A percentile compares a stretch with the other conserved stretches of the same genome.
These are phyloP conservation scores for Diaporthe citri DNA, from an alignment of 2,329 filamentous ascomycete species.

Conservation along the genomic window DNA sequence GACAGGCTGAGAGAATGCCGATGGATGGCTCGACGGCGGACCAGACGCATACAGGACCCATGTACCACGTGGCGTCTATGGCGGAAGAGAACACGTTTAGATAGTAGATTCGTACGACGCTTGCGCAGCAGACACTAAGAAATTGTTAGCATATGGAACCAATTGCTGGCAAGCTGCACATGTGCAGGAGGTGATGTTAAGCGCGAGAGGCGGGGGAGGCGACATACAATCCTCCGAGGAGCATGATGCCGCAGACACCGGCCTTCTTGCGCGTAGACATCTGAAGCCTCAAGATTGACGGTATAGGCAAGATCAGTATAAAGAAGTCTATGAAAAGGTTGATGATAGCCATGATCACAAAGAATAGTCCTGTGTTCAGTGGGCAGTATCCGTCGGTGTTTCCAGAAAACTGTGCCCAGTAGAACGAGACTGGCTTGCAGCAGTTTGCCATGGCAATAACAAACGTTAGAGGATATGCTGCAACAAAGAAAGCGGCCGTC, in stretches of 20 bases:
- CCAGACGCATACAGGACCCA: conserved; percentile 37
- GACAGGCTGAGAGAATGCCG: conserved; percentile 28
- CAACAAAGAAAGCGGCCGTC: conserved; percentile 19
- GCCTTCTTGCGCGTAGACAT: conserved; percentile 38
- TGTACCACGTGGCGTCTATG: conserved; percentile 36
- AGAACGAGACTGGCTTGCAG: conserved; percentile 38
- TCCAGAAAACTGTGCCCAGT: conserved; percentile 40
- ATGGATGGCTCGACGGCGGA: conserved; percentile 15
- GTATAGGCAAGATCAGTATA: conserved; percentile 36
- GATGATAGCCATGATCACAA: conserved; percentile 4
- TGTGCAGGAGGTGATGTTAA: no score
- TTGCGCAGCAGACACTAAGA: neutral
- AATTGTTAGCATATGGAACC: neutral
- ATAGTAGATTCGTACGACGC: neutral
- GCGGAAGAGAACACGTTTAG: conserved; percentile 27
- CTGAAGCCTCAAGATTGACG: conserved; percentile 37
- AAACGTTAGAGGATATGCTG: conserved; percentile 30
- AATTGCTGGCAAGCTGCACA: neutral
- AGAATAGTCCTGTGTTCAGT: neutral
- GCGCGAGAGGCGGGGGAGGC: no score
- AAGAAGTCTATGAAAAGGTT: conserved; percentile 36
- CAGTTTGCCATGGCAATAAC: conserved; percentile 38
- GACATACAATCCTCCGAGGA: conserved; percentile 39
- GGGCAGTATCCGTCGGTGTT: conserved; percentile 1
- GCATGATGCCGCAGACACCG: conserved; percentile 39